Base-by-base conservation (phyloP, 192 early-diverging fungal genomes). In the Dissophora ornata region DNA sequence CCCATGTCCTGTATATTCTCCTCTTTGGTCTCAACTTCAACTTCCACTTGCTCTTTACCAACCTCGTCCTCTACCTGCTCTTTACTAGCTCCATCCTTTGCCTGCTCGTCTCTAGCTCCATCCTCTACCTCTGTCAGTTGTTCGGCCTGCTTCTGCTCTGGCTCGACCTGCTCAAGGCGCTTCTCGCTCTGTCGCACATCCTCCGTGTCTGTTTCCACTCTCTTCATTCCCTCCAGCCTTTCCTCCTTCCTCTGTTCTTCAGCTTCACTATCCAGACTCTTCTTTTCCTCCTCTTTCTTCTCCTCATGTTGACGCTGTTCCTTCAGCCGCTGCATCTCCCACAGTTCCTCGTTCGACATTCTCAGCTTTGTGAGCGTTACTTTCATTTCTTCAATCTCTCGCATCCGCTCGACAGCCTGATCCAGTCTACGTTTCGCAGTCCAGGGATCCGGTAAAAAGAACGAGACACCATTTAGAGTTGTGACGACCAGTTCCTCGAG, bases 401-500 rank as follows among this genome's bases (percentile, higher is more conserved):
- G 67, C 38, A 86, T 67, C 1, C 80, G 73, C 5, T 82, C 67
- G 8, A 83, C 50, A 4, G 73, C 73, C 29, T 45, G 58, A 1
- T 25, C 45, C 19, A 86, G 55, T 18, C 81, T 54, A 28, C 63
- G 56, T 40, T 77, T 83, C 1, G 84, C 82, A 11, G 78, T 67
- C 24, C 62, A 55, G 18, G 83, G 56, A 21, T 86, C 83, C 16
- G 84, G 84, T 52, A 82, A 47, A 33, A 86, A 82, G 57, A 86
- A 69, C 51, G 83, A 83, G 1, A 85, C 79, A 1, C 87, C 87
- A 46, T 85, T 81, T 71, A 85, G 73, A 0, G 85, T 86, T 13
- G 69, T 80, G 4, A 88, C 71, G 22, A 88, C 75, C 1, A 88
- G 59, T 40, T 88, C 87, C 41, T 86, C 80, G 9, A 86, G 38